Evolutionary conservation across 768 basidiomycete genomes (phyloP), one percentile per base, ranked within the genome.

Genomic region (Auriculariales sp.): DNA sequence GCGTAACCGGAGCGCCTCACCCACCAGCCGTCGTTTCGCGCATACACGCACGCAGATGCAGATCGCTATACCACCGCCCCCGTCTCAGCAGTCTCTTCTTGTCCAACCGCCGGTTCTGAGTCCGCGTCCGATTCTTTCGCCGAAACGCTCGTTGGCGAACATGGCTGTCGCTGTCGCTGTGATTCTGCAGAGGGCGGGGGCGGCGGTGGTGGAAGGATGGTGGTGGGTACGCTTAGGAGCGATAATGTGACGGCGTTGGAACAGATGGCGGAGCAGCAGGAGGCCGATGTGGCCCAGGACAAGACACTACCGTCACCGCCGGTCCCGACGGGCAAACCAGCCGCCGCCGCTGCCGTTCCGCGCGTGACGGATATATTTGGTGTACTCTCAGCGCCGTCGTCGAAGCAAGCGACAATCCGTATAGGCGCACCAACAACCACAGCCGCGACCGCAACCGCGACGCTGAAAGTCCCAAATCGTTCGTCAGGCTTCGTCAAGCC

Each of bases 181-280:
- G 28, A 33, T 53, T 31, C 62, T 64, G 31, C 61, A 65, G 19
- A n/a, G n/a, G n/a, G n/a, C n/a, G n/a, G n/a, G n/a, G n/a, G n/a
- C n/a, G n/a, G n/a, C n/a, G n/a, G n/a, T n/a, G n/a, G n/a, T n/a
- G n/a, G n/a, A n/a, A n/a, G n/a, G n/a, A n/a, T n/a, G n/a, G n/a
- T n/a, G n/a, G n/a, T n/a, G n/a, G 59, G 61, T 9, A 61, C 68
- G 2, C 47, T 71, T 22, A 76, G 71, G 65, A 75, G 74, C 56
- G 72, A 76, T 51, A 63, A 77, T n/a, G 83, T 89, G 5, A 75
- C 77, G 52, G 68, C 72, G 53, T 68, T 89, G 48, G 87, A 89
- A 64, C 71, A 73, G 61, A 78, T 90, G 70, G 85, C 81, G 0
- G 80, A 76, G 28, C 57, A 53, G 50, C 34, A 48, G 48, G 47